Evolutionary conservation across 2,329 filamentous ascomycete genomes (phyloP).

Genomic region (Aureobasidium sp.): DNA sequence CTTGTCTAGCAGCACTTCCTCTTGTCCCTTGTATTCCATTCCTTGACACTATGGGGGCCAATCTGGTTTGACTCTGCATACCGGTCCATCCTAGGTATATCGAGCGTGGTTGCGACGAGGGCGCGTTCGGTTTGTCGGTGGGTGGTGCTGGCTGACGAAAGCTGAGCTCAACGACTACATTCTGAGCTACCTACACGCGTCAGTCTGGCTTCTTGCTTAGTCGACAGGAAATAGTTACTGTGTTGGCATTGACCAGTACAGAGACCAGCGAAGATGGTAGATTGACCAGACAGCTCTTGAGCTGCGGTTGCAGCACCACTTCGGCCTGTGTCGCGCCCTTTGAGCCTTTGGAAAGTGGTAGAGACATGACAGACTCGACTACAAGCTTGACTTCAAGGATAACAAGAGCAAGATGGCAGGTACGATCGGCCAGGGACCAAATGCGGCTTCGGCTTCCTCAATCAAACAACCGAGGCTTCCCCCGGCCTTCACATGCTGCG

Average conservation of each 20-base stretch:
- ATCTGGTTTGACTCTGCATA: slow-evolving; percentile 84
- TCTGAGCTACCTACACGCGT: slow-evolving; percentile 66
- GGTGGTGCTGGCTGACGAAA: slow-evolving; percentile 55
- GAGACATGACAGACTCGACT: not conserved
- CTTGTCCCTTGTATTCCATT: slow-evolving; percentile 51
- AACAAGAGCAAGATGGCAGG: not conserved
- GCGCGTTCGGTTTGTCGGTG: slow-evolving; percentile 27
- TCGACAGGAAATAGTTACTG: slow-evolving; percentile 46
- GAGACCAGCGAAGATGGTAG: slow-evolving; percentile 77
- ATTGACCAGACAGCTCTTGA: slow-evolving; percentile 94
- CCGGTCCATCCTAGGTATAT: slow-evolving; percentile 94
- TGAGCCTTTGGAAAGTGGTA: not conserved
- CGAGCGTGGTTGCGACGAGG: slow-evolving; percentile 46
- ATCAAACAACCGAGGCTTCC: not conserved
- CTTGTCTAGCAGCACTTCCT: slow-evolving; percentile 49
- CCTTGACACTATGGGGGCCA: slow-evolving; percentile 62
- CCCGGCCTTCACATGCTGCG: not conserved
- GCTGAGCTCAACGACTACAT: slow-evolving; percentile 88
- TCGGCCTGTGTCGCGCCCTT: slow-evolving; percentile 46
- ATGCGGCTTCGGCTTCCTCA: not conserved
- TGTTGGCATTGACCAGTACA: slow-evolving; percentile 80
- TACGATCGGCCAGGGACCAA: not conserved
- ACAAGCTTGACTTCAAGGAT: not conserved
- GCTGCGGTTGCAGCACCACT: slow-evolving; percentile 66
- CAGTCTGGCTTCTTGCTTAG: slow-evolving; percentile 16